Conservation (phyloP, 352 stramenopile species). For the Phytopythium montanum region DNA sequence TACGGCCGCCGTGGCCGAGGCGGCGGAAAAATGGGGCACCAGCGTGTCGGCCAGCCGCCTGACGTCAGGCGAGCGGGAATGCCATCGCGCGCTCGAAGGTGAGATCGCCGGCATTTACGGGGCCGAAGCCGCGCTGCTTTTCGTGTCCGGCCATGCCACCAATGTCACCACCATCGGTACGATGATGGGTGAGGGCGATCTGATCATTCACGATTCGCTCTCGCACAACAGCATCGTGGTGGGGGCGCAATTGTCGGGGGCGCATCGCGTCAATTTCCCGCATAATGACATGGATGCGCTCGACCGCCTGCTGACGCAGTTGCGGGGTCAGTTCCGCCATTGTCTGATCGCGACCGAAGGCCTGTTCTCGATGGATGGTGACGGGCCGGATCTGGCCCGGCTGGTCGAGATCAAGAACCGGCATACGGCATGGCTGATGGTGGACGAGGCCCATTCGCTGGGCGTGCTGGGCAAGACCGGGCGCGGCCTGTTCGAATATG, state of each 20-base stretch:
- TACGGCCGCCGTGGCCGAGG: conserved; percentile 5
- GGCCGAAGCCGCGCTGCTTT: conserved; percentile 6
- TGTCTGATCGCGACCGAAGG: conserved; percentile 39
- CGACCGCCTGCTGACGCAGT: conserved; percentile 11
- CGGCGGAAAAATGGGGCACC: conserved; percentile 6
- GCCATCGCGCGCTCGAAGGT: conserved; percentile 6
- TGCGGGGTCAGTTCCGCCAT: conserved; percentile 29
- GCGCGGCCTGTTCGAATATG: conserved; percentile 30
- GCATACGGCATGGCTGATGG: conserved; percentile 33
- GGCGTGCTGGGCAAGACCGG: conserved; percentile 37
- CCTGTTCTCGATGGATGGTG: conserved; percentile 41
- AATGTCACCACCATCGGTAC: conserved; percentile 7
- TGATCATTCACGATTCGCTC: conserved; percentile 19
- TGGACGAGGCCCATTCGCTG: conserved; percentile 38
- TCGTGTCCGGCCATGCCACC: conserved; percentile 6
- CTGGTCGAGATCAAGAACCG: conserved; percentile 34
- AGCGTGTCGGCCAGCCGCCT: conserved; percentile 6
- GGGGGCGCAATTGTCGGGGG: conserved; percentile 14
- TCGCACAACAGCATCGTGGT: conserved; percentile 19
- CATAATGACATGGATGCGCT: conserved; percentile 19
- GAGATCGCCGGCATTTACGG: conserved; percentile 7
- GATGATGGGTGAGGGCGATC: conserved; percentile 7
- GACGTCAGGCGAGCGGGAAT: conserved; percentile 6
- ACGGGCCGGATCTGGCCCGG: conserved; percentile 21
- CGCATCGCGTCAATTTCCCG: conserved; percentile 15